Evolutionary conservation across 108 stramenopile genomes (phyloP), one percentile per base, ranked within the genome.

Genomic region (Mediolabrus comicus): DNA sequence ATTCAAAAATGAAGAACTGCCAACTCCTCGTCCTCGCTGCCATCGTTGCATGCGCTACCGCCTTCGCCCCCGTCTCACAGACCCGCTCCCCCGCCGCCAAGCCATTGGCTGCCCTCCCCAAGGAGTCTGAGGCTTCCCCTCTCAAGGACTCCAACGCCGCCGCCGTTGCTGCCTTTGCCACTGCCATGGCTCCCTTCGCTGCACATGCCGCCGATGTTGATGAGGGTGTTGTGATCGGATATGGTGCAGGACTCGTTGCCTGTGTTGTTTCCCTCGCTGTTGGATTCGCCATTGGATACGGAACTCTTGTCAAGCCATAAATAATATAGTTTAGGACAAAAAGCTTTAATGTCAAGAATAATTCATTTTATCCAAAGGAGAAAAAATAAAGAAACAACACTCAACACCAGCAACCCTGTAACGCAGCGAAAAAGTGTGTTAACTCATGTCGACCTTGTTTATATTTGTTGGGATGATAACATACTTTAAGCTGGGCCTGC

Each of bases 211-310:
- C 80, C 41, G 84, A 84, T 30, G 67, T 92, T 39, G 92, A 92
- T 79, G 87, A 92, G 78, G 87, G 75, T 59, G 83, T 84, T 58
- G 76, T 92, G 11, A 87, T 92, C 62, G 92, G 92, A 82, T 89
- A 88, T 71, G 92, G 92, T 60, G 88, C 88, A 36, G 92, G 92
- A 62, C 82, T 92, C 52, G 92, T 92, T 52, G 92, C 92, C 10
- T 92, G 92, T 67, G 86, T 92, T 73, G 92, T 92, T 59, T 88
- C 87, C 29, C 76, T 92, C 28, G 92, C 92, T 49, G 92, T 92
- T 78, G 92, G 92, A 61, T 92, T 92, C 80, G 81, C 89, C 78
- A 92, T 92, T 71, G 92, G 92, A 80, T 92, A 92, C 73, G 91
- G 91, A 82, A 92, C 91, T 63, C 88, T 92, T 75, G 86, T 84